Base-by-base conservation (phyloP, 2,329 filamentous ascomycete genomes). In the Aspergillus sojae region DNA sequence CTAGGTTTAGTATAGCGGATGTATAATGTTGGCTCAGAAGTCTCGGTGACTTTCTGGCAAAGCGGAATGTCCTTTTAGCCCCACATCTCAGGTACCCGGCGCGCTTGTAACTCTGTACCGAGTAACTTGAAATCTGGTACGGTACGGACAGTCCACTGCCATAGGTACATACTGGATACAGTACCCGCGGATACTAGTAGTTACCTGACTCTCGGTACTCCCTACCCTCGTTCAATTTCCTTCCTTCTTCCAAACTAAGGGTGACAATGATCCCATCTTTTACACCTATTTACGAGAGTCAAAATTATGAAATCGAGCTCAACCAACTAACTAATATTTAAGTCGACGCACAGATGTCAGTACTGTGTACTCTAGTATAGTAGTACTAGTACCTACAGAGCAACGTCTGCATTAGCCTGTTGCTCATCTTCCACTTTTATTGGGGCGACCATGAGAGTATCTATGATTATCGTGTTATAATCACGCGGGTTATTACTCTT, bases 21-120 rank as follows among this genome's bases (percentile, higher is more conserved):
- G 65, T 63, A 65, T 58, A 58, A 58, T 52, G 61, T 59, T 62
- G 58, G 46, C 39, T 14, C 45, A 52, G 46, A 65, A 57, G 67
- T 67, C 61, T 64, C 43, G 53, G 57, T 55, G 64, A 64, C 64
- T 65, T 61, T 62, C 23, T 63, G 60, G 61, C 62, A 48, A 65
- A 61, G 65, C 55, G 62, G 61, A 60, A 60, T 45, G 60, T 53
- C n/a, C 46, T 55, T 55, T 56, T 21, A 41, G 67, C 59, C 65
- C 64, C 65, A 68, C 67, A 41, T 63, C 60, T 64, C 66, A 69
- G 67, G 66, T 68, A 68, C 67, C 67, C 66, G 62, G 57, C 55
- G 53, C 60, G 59, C 56, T 62, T 67, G 64, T 12, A 34, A 34
- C 32, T 12, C 32, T 11, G 10, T 65, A 63, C 60, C 50, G 14